Percentiles rank a stretch among this genome's conserved stretches.
phyloP scores from a whole-genome alignment of 352 stramenopile genomes.

The Detonula confervacea region DNA sequence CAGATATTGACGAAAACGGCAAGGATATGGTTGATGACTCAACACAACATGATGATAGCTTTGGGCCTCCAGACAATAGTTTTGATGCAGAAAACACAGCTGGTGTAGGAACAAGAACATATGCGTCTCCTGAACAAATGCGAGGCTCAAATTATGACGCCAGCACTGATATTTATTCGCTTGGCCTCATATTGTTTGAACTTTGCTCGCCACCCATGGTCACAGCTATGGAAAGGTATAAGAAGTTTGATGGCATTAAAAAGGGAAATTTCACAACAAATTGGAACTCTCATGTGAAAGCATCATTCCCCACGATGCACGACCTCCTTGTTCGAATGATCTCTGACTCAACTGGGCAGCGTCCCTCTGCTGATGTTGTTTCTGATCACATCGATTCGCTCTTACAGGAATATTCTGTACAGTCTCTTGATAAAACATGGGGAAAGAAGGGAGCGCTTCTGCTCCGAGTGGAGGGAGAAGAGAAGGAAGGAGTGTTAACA shows the following conservation, averaged over 20 bases:
- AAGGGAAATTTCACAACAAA: constrained; percentile 67
- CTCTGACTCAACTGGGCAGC: constrained; percentile 58
- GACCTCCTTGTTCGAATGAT: constrained; percentile 77
- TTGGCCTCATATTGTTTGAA: constrained; percentile 86
- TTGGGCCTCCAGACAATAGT: constrained; percentile 17
- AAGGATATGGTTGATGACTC: constrained; percentile 23
- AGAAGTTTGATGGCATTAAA: constrained; percentile 73
- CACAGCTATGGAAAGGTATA: constrained; percentile 82
- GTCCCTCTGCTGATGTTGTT: constrained; percentile 69
- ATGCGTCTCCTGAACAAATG: constrained; percentile 86
- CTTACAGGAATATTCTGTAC: constrained; percentile 80
- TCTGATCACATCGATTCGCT: constrained; percentile 75
- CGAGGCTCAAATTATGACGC: constrained; percentile 84
- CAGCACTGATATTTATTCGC: constrained; percentile 83
- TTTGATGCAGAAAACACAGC: constrained; percentile 77
- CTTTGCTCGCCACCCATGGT: constrained; percentile 86
- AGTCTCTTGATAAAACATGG: constrained; percentile 68
- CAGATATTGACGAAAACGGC: constrained; percentile 37
- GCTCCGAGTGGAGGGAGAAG: constrained; percentile 73
- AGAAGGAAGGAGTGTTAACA: constrained; percentile 67
- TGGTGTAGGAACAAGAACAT: constrained; percentile 82
- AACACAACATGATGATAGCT: constrained; percentile 9
- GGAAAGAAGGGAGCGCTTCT: constrained; percentile 71
- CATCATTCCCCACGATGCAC: constrained; percentile 71
- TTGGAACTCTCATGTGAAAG: constrained; percentile 69